Conservation (phyloP, 805 yeast genomes). For the Cyberlindnera lachancei region DNA sequence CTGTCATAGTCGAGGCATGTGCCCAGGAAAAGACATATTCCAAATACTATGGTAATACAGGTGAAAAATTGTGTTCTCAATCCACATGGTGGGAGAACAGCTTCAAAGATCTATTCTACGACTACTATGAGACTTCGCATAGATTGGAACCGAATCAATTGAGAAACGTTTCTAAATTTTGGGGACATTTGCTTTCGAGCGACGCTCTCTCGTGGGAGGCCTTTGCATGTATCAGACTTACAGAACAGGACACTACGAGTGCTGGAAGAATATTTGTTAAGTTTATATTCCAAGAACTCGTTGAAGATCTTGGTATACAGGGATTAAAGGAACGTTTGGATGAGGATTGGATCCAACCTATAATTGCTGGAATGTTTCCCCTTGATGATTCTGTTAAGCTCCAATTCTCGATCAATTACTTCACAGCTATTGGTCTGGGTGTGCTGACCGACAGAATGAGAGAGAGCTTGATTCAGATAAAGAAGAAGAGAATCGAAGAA, state of each 20-base stretch:
- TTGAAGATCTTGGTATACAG: slow-evolving; percentile 63
- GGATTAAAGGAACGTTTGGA: slow-evolving; percentile 41
- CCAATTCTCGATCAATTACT: slow-evolving; percentile 79
- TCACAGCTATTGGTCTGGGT: slow-evolving; percentile 90
- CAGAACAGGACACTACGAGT: slow-evolving; percentile 69
- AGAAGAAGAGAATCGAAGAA: slow-evolving; percentile 23
- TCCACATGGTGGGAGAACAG: slow-evolving; percentile 49
- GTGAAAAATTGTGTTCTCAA: slow-evolving; percentile 51
- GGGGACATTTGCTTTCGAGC: slow-evolving; percentile 76
- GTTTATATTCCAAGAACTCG: slow-evolving; percentile 71
- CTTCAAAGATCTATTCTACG: slow-evolving; percentile 46
- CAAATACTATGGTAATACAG: slow-evolving; percentile 73
- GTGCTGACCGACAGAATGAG: slow-evolving; percentile 79
- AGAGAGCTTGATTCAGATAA: slow-evolving; percentile 28
- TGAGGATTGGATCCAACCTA: slow-evolving; percentile 45
- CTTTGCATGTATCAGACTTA: slow-evolving; percentile 47
- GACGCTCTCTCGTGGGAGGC: slow-evolving; percentile 62
- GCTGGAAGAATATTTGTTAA: slow-evolving; percentile 75
- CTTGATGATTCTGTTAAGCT: slow-evolving; percentile 40
- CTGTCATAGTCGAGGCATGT: slow-evolving; percentile 73
- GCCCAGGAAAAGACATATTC: slow-evolving; percentile 83
- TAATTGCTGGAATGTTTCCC: slow-evolving; percentile 60
- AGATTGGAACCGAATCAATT: slow-evolving; percentile 66
- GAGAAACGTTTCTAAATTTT: slow-evolving; percentile 73
- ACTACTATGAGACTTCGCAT: slow-evolving; percentile 51